Conservation (phyloP, 257 asterid species). For the Lavandula angustifolia region DNA sequence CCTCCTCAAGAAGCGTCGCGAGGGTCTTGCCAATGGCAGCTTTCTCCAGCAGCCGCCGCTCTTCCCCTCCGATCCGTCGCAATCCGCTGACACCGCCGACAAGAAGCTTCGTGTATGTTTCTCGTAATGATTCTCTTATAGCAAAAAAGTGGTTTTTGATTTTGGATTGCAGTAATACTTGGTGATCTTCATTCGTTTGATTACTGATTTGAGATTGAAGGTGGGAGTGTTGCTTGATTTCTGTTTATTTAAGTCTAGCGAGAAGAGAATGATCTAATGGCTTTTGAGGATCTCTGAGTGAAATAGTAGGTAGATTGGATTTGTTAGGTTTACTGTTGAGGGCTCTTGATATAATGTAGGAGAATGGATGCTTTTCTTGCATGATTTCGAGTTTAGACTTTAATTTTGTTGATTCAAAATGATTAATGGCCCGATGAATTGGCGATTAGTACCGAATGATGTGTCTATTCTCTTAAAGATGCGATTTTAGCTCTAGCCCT, state of each 20-base stretch:
- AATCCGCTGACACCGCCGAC: slow-evolving; percentile 60
- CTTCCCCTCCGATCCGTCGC: slow-evolving; percentile 51
- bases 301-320: no score
- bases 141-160: neutral
- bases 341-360: no score
- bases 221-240: neutral
- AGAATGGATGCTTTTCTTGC: no score
- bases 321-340: no score
- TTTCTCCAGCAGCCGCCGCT: slow-evolving; percentile 52
- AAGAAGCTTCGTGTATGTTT: slow-evolving; percentile 52
- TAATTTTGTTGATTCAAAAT: no score
- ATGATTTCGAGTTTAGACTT: no score
- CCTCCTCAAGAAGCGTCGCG: slow-evolving; percentile 79
- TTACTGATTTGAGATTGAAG: slow-evolving; percentile 24
- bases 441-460: neutral
- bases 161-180: slow-evolving; percentile 9
- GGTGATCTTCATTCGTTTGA: slow-evolving; percentile 27
- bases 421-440: no score
- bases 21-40: slow-evolving; percentile 58
- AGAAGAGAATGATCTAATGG: slow-evolving; percentile 26
- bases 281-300: no score
- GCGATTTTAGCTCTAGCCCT: no score
- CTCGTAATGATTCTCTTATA: neutral
- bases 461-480: neutral
- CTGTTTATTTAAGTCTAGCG: slow-evolving; percentile 5